Conservation (phyloP, 2,329 filamentous ascomycete genomes). For the Paraphoma sp. region DNA sequence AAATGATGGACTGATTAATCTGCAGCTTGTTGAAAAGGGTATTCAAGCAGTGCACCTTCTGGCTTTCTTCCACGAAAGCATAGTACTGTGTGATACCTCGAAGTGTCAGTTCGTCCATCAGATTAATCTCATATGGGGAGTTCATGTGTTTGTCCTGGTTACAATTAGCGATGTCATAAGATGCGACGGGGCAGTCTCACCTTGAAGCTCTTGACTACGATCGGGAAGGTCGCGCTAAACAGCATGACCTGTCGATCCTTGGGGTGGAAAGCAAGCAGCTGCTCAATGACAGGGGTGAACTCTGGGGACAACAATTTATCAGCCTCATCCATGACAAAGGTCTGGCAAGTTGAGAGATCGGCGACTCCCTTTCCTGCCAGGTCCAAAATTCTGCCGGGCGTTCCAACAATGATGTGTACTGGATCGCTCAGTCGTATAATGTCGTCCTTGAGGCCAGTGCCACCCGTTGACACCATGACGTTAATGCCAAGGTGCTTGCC, state of each 20-base stretch:
- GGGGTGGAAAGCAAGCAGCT: slow-evolving; percentile 91
- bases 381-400: slow-evolving; percentile 94
- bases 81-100: slow-evolving; percentile 99
- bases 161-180: slow-evolving; percentile 8
- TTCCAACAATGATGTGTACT: slow-evolving; percentile 97
- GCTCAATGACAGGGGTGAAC: slow-evolving; percentile 97
- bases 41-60: slow-evolving; percentile 98
- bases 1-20: slow-evolving; percentile 99
- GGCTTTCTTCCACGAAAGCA: slow-evolving; percentile 98
- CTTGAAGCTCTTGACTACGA: slow-evolving; percentile 96
- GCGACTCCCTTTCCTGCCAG: slow-evolving; percentile 95
- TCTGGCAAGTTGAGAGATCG: slow-evolving; percentile 93
- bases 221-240: slow-evolving; percentile 96
- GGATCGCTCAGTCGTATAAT: slow-evolving; percentile 93
- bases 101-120: slow-evolving; percentile 98
- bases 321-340: slow-evolving; percentile 99
- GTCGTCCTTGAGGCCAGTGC: slow-evolving; percentile 92
- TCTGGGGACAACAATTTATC: slow-evolving; percentile 97
- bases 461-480: slow-evolving; percentile 99
- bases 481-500: slow-evolving; percentile 97
- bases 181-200: slow-evolving; percentile 30
- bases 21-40: slow-evolving; percentile 98
- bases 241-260: slow-evolving; percentile 99
- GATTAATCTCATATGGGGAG: slow-evolving; percentile 96
- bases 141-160: slow-evolving; percentile 90